Evolutionary conservation across 768 basidiomycete genomes (phyloP).

Genomic region (Calvatia gigantea): DNA sequence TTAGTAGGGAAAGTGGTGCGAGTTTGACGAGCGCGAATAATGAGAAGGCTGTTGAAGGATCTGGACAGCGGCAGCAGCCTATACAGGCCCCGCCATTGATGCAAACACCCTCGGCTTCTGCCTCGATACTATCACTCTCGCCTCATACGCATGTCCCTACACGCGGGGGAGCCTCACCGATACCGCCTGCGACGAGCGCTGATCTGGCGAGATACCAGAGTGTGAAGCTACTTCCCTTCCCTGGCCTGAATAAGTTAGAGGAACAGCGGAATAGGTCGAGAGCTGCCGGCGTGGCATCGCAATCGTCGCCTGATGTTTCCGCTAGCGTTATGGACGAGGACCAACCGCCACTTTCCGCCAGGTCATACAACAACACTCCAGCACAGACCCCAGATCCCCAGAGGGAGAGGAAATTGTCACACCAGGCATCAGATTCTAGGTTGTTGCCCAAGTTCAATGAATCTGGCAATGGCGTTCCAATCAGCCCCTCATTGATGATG

Average conservation of each 20-base stretch:
- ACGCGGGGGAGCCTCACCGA: conserved; percentile 66
- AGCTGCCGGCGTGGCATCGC: conserved; percentile 42
- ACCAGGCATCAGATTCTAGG: conserved; percentile 68
- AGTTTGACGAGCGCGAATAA: conserved; percentile 63
- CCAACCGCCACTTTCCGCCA: conserved; percentile 36
- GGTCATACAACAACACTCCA: conserved; percentile 48
- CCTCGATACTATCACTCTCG: conserved; percentile 63
- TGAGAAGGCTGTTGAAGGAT: conserved; percentile 42
- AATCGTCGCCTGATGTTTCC: conserved; percentile 42
- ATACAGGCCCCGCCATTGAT: conserved; percentile 44
- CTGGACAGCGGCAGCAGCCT: conserved; percentile 28
- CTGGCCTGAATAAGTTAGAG: conserved; percentile 77
- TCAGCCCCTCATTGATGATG: conserved; percentile 3
- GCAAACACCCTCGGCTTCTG: conserved; percentile 64
- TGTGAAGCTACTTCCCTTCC: conserved; percentile 87
- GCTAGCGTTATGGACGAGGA: conserved; percentile 48
- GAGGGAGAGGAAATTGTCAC: conserved; percentile 62
- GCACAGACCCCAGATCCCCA: conserved; percentile 46
- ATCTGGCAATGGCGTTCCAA: conserved; percentile 8
- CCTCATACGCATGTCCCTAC: conserved; percentile 42
- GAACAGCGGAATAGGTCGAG: conserved; percentile 55
- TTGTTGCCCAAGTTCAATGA: conserved; percentile 50
- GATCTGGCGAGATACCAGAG: conserved; percentile 74
- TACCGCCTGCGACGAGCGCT: conserved; percentile 68
- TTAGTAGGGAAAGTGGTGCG: conserved; percentile 73